phyloP scores from a whole-genome alignment of 2,329 filamentous ascomycete genomes.

The Lojkania enalia region DNA sequence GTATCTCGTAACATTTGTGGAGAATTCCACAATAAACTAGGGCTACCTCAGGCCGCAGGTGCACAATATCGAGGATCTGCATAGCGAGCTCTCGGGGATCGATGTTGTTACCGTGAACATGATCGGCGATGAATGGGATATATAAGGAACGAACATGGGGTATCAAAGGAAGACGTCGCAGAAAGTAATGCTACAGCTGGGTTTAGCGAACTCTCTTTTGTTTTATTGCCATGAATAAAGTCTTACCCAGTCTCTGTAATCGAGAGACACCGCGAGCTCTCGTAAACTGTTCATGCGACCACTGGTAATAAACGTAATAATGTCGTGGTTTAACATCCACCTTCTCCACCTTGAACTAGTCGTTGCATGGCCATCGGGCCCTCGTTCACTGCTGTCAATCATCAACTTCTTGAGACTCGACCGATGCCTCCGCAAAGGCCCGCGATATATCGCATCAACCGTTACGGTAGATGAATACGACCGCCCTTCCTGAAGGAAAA shows the following conservation, averaged over 20 bases:
- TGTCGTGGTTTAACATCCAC: conserved; percentile 72
- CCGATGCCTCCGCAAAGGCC: conserved; percentile 70
- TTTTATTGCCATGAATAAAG: not conserved
- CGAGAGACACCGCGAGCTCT: conserved; percentile 72
- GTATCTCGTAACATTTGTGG: conserved; percentile 80
- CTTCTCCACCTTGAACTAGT: conserved; percentile 59
- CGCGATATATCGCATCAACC: conserved; percentile 71
- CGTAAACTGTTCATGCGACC: conserved; percentile 72
- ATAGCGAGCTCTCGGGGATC: conserved; percentile 72
- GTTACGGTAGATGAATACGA: conserved; percentile 61
- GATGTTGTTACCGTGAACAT: conserved; percentile 57
- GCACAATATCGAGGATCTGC: conserved; percentile 77
- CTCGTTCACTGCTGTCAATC: conserved; percentile 69
- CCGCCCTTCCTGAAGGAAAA: conserved; percentile 73
- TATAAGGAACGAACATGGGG: conserved; percentile 72
- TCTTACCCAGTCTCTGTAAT: conserved; percentile 78
- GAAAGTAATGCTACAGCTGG: conserved; percentile 68
- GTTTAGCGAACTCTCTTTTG: conserved; percentile 3
- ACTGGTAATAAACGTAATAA: conserved; percentile 73
- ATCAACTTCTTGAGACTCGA: conserved; percentile 72
- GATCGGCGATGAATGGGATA: conserved; percentile 68
- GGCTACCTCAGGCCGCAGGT: conserved; percentile 73
- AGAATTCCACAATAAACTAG: conserved; percentile 77
- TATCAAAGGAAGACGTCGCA: conserved; percentile 72
- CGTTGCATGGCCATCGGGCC: conserved; percentile 46